Conservation (phyloP, 176 grass and related monocot genomes). For the Oryza rufipogon region DNA sequence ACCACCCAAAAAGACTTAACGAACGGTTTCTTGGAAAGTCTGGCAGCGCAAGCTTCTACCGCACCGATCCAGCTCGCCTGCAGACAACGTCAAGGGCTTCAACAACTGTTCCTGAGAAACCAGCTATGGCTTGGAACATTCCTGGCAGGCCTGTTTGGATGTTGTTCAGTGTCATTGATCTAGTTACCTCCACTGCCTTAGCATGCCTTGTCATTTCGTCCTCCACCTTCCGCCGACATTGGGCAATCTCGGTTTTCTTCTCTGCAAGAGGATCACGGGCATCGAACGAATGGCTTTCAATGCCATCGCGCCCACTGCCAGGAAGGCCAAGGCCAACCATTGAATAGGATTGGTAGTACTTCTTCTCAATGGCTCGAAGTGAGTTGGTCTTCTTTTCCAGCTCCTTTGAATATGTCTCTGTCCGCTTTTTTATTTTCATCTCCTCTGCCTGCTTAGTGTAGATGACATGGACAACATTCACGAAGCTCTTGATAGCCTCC, state of each 20-base stretch:
- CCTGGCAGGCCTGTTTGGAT: slow-evolving; percentile 97
- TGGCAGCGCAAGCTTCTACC: slow-evolving; percentile 33
- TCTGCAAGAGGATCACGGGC: slow-evolving; percentile 85
- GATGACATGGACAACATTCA: slow-evolving; percentile 89
- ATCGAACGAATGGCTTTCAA: slow-evolving; percentile 67
- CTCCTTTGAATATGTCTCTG: slow-evolving; percentile 79
- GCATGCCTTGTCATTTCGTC: slow-evolving; percentile 85
- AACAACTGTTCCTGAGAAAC: slow-evolving; percentile 82
- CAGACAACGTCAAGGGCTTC: slow-evolving; percentile 78
- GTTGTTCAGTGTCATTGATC: slow-evolving; percentile 95
- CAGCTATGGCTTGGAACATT: slow-evolving; percentile 90
- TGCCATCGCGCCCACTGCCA: slow-evolving; percentile 60
- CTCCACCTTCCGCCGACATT: slow-evolving; percentile 78
- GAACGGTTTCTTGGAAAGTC: slow-evolving; percentile 26
- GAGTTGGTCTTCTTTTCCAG: slow-evolving; percentile 88
- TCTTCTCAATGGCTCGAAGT: slow-evolving; percentile 85
- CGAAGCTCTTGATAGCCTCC: slow-evolving; percentile 94
- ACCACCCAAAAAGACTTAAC: slow-evolving; percentile 7
- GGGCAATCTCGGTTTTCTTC: slow-evolving; percentile 84
- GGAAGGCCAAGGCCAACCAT: slow-evolving; percentile 84
- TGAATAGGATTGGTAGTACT: slow-evolving; percentile 95
- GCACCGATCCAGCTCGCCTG: slow-evolving; percentile 64
- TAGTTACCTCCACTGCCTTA: slow-evolving; percentile 84
- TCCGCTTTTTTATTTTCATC: slow-evolving; percentile 84
- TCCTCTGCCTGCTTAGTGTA: slow-evolving; percentile 95